Percentiles rank a stretch among this genome's conserved stretches.
These are phyloP conservation scores for Astragalus membranaceus DNA, from an alignment of 306 rosid genomes.

Conservation along the genomic window DNA sequence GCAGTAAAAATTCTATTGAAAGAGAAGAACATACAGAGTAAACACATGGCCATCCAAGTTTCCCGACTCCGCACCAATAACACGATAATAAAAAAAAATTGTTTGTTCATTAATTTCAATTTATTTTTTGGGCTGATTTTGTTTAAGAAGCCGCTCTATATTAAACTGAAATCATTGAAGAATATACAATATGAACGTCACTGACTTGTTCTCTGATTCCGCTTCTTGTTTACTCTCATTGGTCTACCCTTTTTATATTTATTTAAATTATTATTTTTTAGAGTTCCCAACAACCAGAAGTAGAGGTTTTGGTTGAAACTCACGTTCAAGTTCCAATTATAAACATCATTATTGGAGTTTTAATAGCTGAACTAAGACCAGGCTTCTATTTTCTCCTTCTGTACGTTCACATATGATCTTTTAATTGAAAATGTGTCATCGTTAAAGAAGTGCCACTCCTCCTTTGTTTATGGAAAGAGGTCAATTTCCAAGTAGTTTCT, in stretches of 20 bases:
- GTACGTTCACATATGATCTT: background rate
- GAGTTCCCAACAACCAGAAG: slow-evolving; percentile 9
- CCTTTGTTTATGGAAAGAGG: background rate
- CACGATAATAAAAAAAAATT: background rate
- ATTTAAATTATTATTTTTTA: background rate
- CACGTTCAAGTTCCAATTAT: background rate
- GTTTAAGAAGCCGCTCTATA: background rate
- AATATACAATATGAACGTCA: background rate
- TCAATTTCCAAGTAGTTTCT: slow-evolving; percentile 24
- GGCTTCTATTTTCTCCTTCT: background rate
- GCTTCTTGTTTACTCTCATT: slow-evolving; percentile 17
- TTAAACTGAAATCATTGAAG: background rate
- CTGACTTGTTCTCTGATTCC: background rate
- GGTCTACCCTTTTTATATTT: background rate
- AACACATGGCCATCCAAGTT: too few species aligned
- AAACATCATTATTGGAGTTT: background rate
- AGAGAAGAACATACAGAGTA: too few species aligned
- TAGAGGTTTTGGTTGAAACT: background rate
- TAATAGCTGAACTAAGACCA: background rate
- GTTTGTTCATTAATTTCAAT: background rate
- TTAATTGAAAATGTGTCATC: background rate
- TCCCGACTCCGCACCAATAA: too few species aligned
- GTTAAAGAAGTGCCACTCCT: background rate
- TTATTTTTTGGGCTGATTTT: background rate
- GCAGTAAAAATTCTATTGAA: too few species aligned